Base-by-base conservation (phyloP, 2,329 filamentous ascomycete genomes). In the Atkinsonella texensis region DNA sequence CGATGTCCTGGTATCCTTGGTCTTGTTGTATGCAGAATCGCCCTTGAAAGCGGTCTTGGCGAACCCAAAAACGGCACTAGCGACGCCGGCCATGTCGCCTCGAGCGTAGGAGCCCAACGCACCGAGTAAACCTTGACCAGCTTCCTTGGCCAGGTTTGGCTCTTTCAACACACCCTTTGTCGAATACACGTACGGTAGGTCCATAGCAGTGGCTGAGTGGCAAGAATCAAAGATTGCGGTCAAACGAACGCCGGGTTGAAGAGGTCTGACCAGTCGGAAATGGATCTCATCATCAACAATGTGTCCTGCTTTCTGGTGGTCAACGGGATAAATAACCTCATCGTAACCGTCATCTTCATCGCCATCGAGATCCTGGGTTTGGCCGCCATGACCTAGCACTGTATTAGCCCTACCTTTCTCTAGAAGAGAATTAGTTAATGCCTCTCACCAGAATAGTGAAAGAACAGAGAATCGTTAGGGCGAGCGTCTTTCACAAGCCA, bases 1-100 rank as follows among this genome's bases (percentile, higher is more conserved):
- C 51, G 86, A 93, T 15, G 93, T 97, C 73, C 94, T 94, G 42
- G 91, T 97, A 58, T 85, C 79, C 65, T 88, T 76, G 56, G 90
- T 87, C 65, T 82, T 83, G 70, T 94, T 79, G 68, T 89, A 84
- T 17, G 84, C 84, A 38, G 85, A 81, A 58, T 93, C 83, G 58
- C 90, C 90, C 54, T 73, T 79, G 20, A 87, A 85, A 17, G 89
- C 89, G 65, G 89, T 87, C 75, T 96, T 96, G 69, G 94, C 82
- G 63, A 97, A 80, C 45, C 82, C 81, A 65, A 91, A 82, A n/a
- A 93, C 79, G 45, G 84, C 85, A 53, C 78, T 84, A 32, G 89
- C 82, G 67, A 95, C 89, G 56, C 88, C 81, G 53, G 82, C 80
- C 59, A 96, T 74, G 66, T 97, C 89, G 60, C 91, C 90, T 58